Base-by-base conservation (phyloP, 805 yeast species). In the Cyberlindnera galapagoensis region DNA sequence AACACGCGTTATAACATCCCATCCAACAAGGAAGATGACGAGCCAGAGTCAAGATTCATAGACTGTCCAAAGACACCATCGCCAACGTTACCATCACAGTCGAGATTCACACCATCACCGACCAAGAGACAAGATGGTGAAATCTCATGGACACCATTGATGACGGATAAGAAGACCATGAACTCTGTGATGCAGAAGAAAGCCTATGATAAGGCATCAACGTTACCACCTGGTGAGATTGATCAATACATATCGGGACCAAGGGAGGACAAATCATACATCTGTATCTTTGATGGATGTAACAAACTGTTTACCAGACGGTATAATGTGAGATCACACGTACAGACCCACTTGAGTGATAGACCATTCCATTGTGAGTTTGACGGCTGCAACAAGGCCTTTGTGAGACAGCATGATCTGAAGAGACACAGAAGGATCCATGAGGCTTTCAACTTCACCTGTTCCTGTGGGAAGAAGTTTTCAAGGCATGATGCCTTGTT, bases 391-490 rank as follows among this genome's bases (percentile, higher is more conserved):
- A 70, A 74, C 4, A 84, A 88, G 46, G 73, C 84, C 23, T 92
- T 92, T 62, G 99, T 92, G 16, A 71, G 99, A 41, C 95, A 90
- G 42, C 98, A 92, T 53, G 99, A 92, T 59, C 65, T 92, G 46
- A 74, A 85, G 39, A 72, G 99, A 39, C 99, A 92, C 52, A 77
- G 75, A 44, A 85, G 84, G 54, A 83, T 88, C 11, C 99, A 92
- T 53, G 68, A 74, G 33, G 87, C 76, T 32, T 77, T 78, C 40
- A 69, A 78, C 18, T 79, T 71, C 45, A 63, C 63, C 18, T 92
- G 98, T 59, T 81, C 82, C 0, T 94, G 99, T 62, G 96, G 97
- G n/a, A 90, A 88, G 59, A 79, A 78, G 40, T 92, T 92, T 60
- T 78, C 90, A 2, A 69, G 97, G 37, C 80, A 82, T 33, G 97